Evolutionary conservation across 345 rosid genomes (phyloP), one percentile per base, ranked within the genome.

Genomic region (Dimocarpus longan): DNA sequence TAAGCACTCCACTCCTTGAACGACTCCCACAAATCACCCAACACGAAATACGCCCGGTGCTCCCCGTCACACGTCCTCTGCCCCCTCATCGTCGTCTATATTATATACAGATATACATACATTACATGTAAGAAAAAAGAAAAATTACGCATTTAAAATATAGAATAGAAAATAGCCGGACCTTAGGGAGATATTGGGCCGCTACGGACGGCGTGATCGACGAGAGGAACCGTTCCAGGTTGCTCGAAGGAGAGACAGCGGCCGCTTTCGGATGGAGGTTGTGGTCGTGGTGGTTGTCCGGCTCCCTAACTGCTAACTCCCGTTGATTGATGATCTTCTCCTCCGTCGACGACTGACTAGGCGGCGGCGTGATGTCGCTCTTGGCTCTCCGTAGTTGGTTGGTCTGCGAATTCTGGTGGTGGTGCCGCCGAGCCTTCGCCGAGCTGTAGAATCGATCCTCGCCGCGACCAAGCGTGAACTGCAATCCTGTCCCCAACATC

Each of bases 1-100:
- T 91, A 91, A 9, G 93, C 97, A 86, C 95, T 93, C 89, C 95
- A 91, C 87, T 93, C 95, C 48, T 85, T 83, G 43, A 91, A 93
- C 4, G 93, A 89, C 77, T 93, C 95, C 95, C 97, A 93, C 15
- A 93, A 80, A 91, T 93, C 93, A 3, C 90, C 95, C 67, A 93
- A 88, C 66, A 89, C 83, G 84, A 91, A 93, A 71, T 89, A 91
- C 0, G 80, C 81, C 66, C 83, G 83, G 67, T 71, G 70, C 37
- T 90, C 86, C 69, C 21, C 46, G 67, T 83, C 87, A 74, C 80
- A 76, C 1, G 86, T 85, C 82, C 70, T 81, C 82, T 79, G 75
- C 8, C 86, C 85, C 66, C 86, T 66, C 75, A 86, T 37, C 3
- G 77, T 79, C n/a, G 83, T 90, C 93, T 92, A 75, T 32, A 60